These are phyloP conservation scores for Podospora pseudopauciseta DNA, from an alignment of 495 filamentous ascomycete species.

Conservation along the genomic window DNA sequence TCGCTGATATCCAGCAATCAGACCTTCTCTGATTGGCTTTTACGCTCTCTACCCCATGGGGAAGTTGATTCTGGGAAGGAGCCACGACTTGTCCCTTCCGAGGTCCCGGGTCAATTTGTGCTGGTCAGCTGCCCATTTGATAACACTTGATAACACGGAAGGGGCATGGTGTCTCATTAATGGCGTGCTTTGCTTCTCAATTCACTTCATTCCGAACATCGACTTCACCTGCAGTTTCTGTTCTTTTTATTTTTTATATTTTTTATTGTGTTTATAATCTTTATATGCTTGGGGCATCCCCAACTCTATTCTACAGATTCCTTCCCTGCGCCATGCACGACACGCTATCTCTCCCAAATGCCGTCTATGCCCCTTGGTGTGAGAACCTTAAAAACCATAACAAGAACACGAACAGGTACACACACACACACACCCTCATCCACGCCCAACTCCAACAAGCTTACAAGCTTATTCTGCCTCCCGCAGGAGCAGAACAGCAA, in stretches of 20 bases:
- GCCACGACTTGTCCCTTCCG: background rate
- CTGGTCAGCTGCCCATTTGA: background rate
- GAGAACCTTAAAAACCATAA: slow-evolving; percentile 2
- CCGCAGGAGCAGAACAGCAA: background rate
- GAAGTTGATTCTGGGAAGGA: background rate
- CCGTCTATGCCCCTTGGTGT: background rate
- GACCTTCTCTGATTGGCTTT: background rate
- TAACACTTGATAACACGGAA: background rate
- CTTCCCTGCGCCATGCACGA: background rate
- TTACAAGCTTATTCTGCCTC: background rate
- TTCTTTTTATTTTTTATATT: background rate
- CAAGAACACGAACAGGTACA: background rate
- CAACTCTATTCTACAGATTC: background rate
- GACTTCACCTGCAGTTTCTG: background rate
- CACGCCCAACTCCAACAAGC: background rate
- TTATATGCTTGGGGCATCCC: background rate
- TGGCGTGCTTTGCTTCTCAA: background rate
- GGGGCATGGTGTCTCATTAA: background rate
- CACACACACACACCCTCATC: background rate
- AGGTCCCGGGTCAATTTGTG: background rate
- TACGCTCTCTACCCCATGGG: background rate
- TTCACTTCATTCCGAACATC: background rate
- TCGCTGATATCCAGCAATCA: background rate
- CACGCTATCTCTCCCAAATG: background rate
- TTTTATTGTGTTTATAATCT: background rate